These are phyloP conservation scores for Neoarthrinium moseri DNA, from an alignment of 2,329 filamentous ascomycete species.

Conservation along the genomic window DNA sequence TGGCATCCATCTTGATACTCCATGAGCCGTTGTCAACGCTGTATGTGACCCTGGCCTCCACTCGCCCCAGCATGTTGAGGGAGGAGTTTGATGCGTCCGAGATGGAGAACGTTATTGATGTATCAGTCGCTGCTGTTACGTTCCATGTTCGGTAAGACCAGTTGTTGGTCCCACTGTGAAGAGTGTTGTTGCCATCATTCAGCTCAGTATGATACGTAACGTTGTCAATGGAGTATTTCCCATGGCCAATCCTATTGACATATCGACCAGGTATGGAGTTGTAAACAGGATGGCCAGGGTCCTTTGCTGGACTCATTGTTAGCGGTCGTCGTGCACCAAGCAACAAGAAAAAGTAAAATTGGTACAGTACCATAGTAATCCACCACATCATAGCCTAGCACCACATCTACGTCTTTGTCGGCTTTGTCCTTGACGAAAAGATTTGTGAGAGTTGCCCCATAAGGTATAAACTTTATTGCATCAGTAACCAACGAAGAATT, in stretches of 20 bases:
- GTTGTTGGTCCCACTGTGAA: constrained; percentile 59
- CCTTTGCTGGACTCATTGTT: constrained; percentile 31
- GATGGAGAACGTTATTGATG: constrained; percentile 66
- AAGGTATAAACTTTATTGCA: constrained; percentile 26
- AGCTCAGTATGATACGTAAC: constrained; percentile 50
- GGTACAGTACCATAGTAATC: constrained; percentile 47
- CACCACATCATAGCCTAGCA: constrained; percentile 63
- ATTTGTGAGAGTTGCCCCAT: constrained; percentile 61
- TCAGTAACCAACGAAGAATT: not conserved
- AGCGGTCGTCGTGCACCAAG: no score
- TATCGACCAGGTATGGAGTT: constrained; percentile 63
- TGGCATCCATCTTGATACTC: constrained; percentile 60
- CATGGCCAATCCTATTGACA: constrained; percentile 63
- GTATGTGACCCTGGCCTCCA: constrained; percentile 62
- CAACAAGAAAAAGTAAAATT: no score
- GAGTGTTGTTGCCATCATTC: constrained; percentile 54
- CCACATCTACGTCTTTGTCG: constrained; percentile 60
- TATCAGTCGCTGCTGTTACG: constrained; percentile 49
- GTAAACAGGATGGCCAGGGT: constrained; percentile 56
- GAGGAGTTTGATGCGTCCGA: constrained; percentile 57
- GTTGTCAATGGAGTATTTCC: constrained; percentile 52
- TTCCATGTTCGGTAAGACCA: constrained; percentile 66
- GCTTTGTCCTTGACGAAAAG: constrained; percentile 63
- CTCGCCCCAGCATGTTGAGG: constrained; percentile 60
- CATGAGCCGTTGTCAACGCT: constrained; percentile 55